Percentiles rank a stretch among this genome's conserved stretches.
Conservation (phyloP, 164 flowering plant genomes). For the Berberis thunbergii region DNA sequence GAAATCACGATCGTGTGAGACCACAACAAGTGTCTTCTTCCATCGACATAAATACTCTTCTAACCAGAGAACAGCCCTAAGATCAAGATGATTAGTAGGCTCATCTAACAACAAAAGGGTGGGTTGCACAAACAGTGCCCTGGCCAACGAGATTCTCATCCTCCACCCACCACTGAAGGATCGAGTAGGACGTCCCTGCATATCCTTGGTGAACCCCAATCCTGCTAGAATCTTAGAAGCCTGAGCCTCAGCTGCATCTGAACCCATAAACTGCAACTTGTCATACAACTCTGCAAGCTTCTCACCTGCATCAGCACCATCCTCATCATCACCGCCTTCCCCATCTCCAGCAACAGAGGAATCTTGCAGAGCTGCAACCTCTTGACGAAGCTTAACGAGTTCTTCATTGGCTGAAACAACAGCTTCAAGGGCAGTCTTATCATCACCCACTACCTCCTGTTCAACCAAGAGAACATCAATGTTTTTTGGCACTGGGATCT, state of each 20-base stretch:
- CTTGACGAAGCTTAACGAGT: too few relatives aligned
- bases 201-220: slow-evolving; percentile 2
- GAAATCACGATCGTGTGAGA: slow-evolving; percentile 1
- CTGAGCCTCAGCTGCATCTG: slow-evolving; percentile 1
- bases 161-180: background rate
- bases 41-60: background rate
- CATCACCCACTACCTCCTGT: too few relatives aligned
- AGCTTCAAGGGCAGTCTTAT: too few relatives aligned
- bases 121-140: slow-evolving; percentile 2
- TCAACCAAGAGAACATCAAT: background rate
- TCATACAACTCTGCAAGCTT: too few relatives aligned
- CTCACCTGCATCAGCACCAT: too few relatives aligned
- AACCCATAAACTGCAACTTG: background rate
- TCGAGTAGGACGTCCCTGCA: background rate
- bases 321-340: too few relatives aligned
- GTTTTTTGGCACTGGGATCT: background rate
- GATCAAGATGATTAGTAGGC: background rate
- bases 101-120: slow-evolving; percentile 1
- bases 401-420: too few relatives aligned
- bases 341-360: too few relatives aligned
- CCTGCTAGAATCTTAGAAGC: slow-evolving; percentile 2
- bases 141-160: slow-evolving; percentile 3
- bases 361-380: too few relatives aligned
- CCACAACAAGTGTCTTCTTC: background rate
- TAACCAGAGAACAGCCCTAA: background rate